A percentile compares a stretch with the other conserved stretches of the same genome.
These are phyloP conservation scores for Teratosphaeria epicoccoides DNA, from an alignment of 2,329 filamentous ascomycete genomes.

Conservation along the genomic window DNA sequence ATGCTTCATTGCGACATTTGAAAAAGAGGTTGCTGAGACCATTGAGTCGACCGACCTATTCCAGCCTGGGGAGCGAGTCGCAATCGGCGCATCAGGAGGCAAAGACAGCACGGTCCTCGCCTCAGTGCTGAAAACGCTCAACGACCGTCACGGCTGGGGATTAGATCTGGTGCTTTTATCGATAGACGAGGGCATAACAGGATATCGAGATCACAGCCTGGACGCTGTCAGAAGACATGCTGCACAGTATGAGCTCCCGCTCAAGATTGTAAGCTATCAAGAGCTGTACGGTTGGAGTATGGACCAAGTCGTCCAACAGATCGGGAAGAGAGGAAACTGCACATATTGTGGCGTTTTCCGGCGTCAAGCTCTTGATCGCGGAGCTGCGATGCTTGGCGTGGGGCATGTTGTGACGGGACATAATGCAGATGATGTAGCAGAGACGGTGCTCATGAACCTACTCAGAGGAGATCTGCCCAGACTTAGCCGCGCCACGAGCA, in stretches of 20 bases:
- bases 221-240: constrained; percentile 96
- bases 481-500: constrained; percentile 77
- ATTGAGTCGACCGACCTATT: constrained; percentile 77
- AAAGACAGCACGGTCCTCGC: constrained; percentile 97
- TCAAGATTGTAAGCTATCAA: constrained; percentile 86
- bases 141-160: constrained; percentile 78
- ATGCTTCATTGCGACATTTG: constrained; percentile 82
- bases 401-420: constrained; percentile 93
- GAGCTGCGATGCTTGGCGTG: constrained; percentile 76
- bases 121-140: constrained; percentile 86
- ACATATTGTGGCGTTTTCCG: constrained; percentile 97
- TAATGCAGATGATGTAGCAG: constrained; percentile 93
- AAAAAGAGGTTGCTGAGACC: constrained; percentile 87
- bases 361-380: constrained; percentile 84
- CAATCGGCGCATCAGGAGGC: constrained; percentile 90
- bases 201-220: constrained; percentile 89
- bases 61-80: constrained; percentile 69
- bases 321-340: constrained; percentile 97
- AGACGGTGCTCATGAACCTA: constrained; percentile 96
- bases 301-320: constrained; percentile 93
- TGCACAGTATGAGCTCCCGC: constrained; percentile 75
- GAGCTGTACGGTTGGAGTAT: constrained; percentile 98
- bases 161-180: constrained; percentile 77
- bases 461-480: constrained; percentile 81
- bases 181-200: constrained; percentile 95